phyloP scores from a whole-genome alignment of 352 stramenopile species.

The Globisporangium acanthophoron region DNA sequence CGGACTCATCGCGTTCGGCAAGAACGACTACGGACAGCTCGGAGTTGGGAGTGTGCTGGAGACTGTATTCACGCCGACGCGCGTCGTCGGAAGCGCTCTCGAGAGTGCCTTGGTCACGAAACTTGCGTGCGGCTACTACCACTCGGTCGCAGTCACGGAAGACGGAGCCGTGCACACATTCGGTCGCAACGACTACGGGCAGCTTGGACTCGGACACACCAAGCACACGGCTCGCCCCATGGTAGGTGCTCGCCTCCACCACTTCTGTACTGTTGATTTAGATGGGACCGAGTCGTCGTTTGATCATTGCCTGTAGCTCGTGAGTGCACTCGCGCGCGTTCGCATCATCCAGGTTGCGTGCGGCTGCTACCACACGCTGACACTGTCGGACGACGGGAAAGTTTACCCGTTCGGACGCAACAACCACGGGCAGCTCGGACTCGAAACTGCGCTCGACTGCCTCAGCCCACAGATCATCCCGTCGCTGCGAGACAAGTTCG shows the following conservation, averaged over 20 bases:
- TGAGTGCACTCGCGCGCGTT: slow-evolving; percentile 43
- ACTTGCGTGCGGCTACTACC: slow-evolving; percentile 90
- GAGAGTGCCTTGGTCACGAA: slow-evolving; percentile 62
- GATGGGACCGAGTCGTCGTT: neutral
- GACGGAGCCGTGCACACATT: slow-evolving; percentile 79
- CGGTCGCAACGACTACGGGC: slow-evolving; percentile 91
- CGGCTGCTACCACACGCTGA: slow-evolving; percentile 83
- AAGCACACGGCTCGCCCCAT: slow-evolving; percentile 46
- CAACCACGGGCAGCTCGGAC: slow-evolving; percentile 91
- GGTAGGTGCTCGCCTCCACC: slow-evolving; percentile 19
- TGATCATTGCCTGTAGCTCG: slow-evolving; percentile 22
- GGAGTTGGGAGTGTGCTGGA: slow-evolving; percentile 55
- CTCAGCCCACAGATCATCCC: slow-evolving; percentile 68
- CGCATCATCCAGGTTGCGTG: slow-evolving; percentile 72
- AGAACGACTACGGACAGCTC: slow-evolving; percentile 92
- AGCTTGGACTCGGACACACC: slow-evolving; percentile 89
- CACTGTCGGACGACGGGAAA: slow-evolving; percentile 77
- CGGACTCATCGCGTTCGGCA: slow-evolving; percentile 82
- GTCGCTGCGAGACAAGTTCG: slow-evolving; percentile 40
- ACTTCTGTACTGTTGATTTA: neutral
- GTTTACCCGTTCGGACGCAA: slow-evolving; percentile 92
- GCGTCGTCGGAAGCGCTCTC: slow-evolving; percentile 36
- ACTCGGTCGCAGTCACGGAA: slow-evolving; percentile 78
- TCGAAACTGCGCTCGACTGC: slow-evolving; percentile 70
- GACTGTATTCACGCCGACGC: slow-evolving; percentile 39